Evolutionary conservation across 169 alveolate species (phyloP), one percentile per base, ranked within the genome.

Genomic region (Amoebophrya sp.): DNA sequence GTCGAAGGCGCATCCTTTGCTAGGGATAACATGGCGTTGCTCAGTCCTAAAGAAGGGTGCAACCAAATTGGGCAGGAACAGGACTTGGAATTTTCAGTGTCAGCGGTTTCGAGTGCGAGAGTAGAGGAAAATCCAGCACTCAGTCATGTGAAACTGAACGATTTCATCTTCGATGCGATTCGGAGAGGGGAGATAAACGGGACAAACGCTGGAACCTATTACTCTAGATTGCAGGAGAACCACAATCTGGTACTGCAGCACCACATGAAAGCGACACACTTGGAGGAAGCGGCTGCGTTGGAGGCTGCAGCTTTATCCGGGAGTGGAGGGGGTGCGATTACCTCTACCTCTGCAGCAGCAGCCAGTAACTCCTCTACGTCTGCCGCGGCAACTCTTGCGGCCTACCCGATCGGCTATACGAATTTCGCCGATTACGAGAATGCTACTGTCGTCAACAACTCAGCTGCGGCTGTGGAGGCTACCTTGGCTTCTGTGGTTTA

Each of bases 211-310:
- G 83, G 39, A 6, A 36, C 36, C 33, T 1, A 65, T 36, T 65
- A 65, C 83, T 6, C 26, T 6, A 65, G 33, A 6, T 36, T 65
- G 39, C 36, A 65, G 2, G 36, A 53, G 23, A 0, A 6, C 36
- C 36, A 6, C 2, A 36, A 6, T 26, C 38, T 65, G 36, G n/a
- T 36, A 36, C 2, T 65, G 2, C 36, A 65, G 83, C 83, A 65
- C 83, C 83, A 65, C 83, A 26, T 65, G 12, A 65, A 65, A 26
- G 83, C 83, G 83, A 65, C 83, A 36, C 83, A 65, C 83, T 65
- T 65, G 26, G 26, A 18, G 3, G 65, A 18, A 47, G 65, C 65
- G 29, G 65, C 29, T 18, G 18, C 65, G 18, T 47, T 18, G 29
- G 65, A 6, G 18, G 6, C 65, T 18, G 65, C 65, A n/a, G n/a